Conservation (phyloP, 2,329 filamentous ascomycete species). For the Pyricularia grisea region DNA sequence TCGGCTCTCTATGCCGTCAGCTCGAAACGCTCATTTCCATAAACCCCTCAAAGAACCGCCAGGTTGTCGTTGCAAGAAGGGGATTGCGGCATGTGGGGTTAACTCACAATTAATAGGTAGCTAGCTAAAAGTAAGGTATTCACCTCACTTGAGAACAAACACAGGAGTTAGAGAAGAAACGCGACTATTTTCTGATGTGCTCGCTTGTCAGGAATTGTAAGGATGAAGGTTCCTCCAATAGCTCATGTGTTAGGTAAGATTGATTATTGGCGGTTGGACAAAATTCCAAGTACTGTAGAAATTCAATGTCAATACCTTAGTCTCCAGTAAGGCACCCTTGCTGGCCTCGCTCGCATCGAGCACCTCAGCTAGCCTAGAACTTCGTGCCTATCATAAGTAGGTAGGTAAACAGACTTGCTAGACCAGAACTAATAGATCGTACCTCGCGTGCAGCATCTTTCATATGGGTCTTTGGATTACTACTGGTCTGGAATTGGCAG, state of each 20-base stretch:
- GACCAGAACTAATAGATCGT: not conserved
- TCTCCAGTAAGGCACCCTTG: not conserved
- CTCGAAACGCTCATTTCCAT: not conserved
- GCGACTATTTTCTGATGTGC: not conserved
- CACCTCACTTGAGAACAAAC: too few relatives aligned
- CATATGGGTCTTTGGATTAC: not conserved
- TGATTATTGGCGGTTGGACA: not conserved
- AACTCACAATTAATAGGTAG: too few relatives aligned
- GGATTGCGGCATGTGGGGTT: not conserved
- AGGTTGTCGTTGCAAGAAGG: not conserved
- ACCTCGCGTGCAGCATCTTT: not conserved
- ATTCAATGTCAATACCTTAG: not conserved
- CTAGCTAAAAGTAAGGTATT: too few relatives aligned
- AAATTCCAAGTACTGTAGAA: not conserved
- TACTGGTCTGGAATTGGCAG: not conserved
- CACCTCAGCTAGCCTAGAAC: not conserved
- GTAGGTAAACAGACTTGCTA: too few relatives aligned
- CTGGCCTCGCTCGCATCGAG: not conserved
- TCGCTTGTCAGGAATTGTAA: not conserved
- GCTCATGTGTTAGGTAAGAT: not conserved
- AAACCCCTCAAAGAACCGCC: not conserved
- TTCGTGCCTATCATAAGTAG: too few relatives aligned
- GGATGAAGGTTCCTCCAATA: not conserved
- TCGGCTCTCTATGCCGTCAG: not conserved
- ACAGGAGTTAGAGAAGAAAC: not conserved